phyloP scores from a whole-genome alignment of 2,329 filamentous ascomycete genomes.

The Hortaea sp. region DNA sequence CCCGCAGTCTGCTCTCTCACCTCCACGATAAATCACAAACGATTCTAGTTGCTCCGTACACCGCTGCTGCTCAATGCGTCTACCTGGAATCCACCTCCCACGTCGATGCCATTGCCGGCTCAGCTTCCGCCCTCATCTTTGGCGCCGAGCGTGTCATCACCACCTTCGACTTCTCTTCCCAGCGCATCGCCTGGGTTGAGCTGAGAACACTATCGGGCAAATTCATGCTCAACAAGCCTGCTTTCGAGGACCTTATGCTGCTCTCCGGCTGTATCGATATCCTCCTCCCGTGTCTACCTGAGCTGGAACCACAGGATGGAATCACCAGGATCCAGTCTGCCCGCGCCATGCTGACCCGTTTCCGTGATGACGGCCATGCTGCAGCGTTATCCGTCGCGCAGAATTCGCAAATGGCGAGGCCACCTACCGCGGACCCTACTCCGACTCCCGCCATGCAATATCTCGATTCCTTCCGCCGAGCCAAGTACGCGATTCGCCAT shows the following conservation, averaged over 20 bases:
- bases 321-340: constrained; percentile 59
- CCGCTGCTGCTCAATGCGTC: constrained; percentile 71
- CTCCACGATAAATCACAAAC: constrained; percentile 59
- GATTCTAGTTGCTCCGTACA: constrained; percentile 78
- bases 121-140: constrained; percentile 77
- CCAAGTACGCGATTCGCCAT: constrained; percentile 75
- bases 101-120: constrained; percentile 67
- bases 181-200: constrained; percentile 58
- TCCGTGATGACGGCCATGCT: constrained; percentile 57
- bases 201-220: constrained; percentile 50
- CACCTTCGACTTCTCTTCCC: constrained; percentile 54
- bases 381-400: constrained; percentile 64
- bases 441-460: constrained; percentile 46
- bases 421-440: neutral
- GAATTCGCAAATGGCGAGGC: constrained; percentile 44
- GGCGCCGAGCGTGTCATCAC: constrained; percentile 68
- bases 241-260: constrained; percentile 58
- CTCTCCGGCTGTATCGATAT: constrained; percentile 61
- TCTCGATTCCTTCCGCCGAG: constrained; percentile 76
- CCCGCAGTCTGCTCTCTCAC: constrained; percentile 65
- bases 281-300: constrained; percentile 51
- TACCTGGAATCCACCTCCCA: constrained; percentile 65
- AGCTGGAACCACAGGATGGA: constrained; percentile 44
- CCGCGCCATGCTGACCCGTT: constrained; percentile 60
- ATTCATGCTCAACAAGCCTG: constrained; percentile 54